phyloP scores from a whole-genome alignment of 1,284 basidiomycete genomes.

The Schizophyllum commune region DNA sequence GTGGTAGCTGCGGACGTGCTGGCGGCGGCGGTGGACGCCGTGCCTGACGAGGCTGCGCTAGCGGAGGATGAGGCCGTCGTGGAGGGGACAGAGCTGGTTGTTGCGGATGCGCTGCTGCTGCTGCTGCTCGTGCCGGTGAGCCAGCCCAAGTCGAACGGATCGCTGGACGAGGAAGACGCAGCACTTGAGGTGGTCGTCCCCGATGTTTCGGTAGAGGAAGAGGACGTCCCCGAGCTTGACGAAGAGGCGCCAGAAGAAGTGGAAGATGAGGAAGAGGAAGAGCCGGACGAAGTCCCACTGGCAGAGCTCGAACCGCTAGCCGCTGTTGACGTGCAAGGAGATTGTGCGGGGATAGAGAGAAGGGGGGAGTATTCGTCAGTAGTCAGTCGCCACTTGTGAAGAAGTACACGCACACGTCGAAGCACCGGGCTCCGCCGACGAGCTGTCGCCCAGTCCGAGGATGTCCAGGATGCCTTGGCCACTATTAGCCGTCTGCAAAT shows the following conservation, averaged over 20 bases:
- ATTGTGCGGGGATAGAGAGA: too few species aligned
- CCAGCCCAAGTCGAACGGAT: neutral
- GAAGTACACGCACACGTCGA: too few species aligned
- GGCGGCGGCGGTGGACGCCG: slow-evolving; percentile 1
- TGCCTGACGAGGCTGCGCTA: slow-evolving; percentile 5
- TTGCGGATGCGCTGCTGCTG: neutral
- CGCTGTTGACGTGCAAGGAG: neutral
- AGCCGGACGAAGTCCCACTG: neutral
- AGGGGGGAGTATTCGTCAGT: too few species aligned
- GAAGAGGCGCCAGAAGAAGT: slow-evolving; percentile 8
- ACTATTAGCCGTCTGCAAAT: too few species aligned
- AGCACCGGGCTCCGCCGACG: too few species aligned
- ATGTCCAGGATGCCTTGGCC: too few species aligned
- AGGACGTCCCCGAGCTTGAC: slow-evolving; percentile 9
- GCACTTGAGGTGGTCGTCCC: neutral
- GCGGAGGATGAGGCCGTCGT: slow-evolving; percentile 10
- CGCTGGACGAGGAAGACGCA: slow-evolving; percentile 5
- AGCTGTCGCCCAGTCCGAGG: too few species aligned
- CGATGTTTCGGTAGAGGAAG: neutral
- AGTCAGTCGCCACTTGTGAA: too few species aligned
- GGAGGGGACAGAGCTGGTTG: slow-evolving; percentile 4
- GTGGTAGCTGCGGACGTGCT: too few species aligned
- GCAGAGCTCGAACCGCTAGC: neutral
- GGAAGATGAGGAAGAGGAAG: slow-evolving; percentile 8
- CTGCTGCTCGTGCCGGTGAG: neutral